These are phyloP conservation scores for Orobanche coerulescens DNA, from an alignment of 257 asterid genomes.

Conservation along the genomic window DNA sequence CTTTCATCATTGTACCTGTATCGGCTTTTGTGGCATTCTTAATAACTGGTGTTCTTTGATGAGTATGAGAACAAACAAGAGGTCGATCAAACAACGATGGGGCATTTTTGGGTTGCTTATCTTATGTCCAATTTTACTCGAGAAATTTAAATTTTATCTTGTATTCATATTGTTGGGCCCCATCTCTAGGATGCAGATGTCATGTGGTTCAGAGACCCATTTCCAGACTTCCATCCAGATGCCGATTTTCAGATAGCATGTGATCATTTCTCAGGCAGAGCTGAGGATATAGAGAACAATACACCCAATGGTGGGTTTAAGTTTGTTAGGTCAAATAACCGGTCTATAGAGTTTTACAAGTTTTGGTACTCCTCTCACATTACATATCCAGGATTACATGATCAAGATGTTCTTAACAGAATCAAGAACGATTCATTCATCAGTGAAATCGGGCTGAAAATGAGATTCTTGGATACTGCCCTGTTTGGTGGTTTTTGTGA, in stretches of 20 bases:
- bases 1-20: too few relatives aligned
- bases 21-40: too few relatives aligned
- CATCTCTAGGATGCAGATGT: constrained; percentile 54
- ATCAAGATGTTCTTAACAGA: constrained; percentile 64
- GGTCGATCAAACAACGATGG: too few relatives aligned
- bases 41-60: too few relatives aligned
- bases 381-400: constrained; percentile 52
- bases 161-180: not conserved
- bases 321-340: constrained; percentile 51
- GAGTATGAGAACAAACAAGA: too few relatives aligned
- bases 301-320: constrained; percentile 64
- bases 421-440: constrained; percentile 45
- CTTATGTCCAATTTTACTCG: too few relatives aligned
- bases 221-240: constrained; percentile 43
- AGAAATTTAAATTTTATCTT: too few relatives aligned
- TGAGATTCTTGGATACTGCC: constrained; percentile 57
- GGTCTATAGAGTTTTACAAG: constrained; percentile 61
- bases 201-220: constrained; percentile 72
- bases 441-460: constrained; percentile 37
- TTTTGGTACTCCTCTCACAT: constrained; percentile 56
- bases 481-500: constrained; percentile 76
- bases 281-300: constrained; percentile 34
- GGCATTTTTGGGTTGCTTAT: too few relatives aligned
- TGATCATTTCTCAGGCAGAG: constrained; percentile 54
- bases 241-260: constrained; percentile 69